Percentiles rank a stretch among this genome's conserved stretches.
These are phyloP conservation scores for Citrus cavaleriei DNA, from an alignment of 345 rosid genomes.

Conservation along the genomic window DNA sequence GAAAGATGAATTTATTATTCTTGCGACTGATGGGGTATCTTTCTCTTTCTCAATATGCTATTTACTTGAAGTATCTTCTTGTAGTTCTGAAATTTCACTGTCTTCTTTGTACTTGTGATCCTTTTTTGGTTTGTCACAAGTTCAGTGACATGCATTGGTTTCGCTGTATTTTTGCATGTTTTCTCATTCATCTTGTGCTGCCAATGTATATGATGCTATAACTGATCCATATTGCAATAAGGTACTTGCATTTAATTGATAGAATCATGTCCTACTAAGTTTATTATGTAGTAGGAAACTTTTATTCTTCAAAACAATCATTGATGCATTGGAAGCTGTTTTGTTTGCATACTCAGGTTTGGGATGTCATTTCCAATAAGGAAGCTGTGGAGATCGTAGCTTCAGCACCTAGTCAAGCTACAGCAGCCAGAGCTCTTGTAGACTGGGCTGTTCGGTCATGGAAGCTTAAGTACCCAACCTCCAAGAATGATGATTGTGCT, in stretches of 20 bases:
- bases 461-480: conserved; percentile 94
- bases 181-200: neutral
- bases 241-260: neutral
- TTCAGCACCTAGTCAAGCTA: conserved; percentile 68
- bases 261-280: neutral
- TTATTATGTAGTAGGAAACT: neutral
- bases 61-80: neutral
- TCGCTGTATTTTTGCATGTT: neutral
- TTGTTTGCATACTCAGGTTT: conserved; percentile 44
- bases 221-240: neutral
- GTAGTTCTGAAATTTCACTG: neutral
- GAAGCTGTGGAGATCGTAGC: conserved; percentile 89
- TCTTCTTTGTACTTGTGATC: neutral
- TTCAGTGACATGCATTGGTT: neutral
- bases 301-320: neutral
- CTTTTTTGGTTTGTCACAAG: neutral
- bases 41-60: conserved; percentile 6
- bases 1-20: conserved; percentile 75
- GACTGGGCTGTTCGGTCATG: conserved; percentile 90
- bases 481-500: conserved; percentile 92
- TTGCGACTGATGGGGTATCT: conserved; percentile 93
- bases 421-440: conserved; percentile 92
- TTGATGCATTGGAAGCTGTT: neutral
- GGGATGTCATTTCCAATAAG: conserved; percentile 95
- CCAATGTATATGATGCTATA: neutral